Evolutionary conservation across 305 asterid genomes (phyloP).

Genomic region (Fraxinus platypoda): DNA sequence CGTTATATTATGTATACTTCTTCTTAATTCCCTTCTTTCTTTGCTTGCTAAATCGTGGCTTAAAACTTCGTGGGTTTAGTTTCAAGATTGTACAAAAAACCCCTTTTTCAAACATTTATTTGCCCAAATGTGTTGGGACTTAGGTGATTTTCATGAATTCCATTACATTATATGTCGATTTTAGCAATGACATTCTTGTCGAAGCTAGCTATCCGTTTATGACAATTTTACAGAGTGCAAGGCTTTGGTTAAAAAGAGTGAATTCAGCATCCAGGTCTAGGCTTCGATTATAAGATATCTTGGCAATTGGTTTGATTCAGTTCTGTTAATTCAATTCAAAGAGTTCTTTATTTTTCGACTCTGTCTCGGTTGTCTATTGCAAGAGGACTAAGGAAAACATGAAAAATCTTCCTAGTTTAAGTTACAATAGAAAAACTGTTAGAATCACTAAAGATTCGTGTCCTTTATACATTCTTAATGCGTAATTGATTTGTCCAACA

Average conservation of each 20-base stretch:
- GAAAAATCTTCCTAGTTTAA: not conserved
- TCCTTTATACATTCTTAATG: not conserved
- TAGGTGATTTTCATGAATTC: not conserved
- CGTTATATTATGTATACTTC: not conserved
- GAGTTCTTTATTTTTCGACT: not conserved
- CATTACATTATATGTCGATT: not conserved
- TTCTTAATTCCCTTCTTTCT: not conserved
- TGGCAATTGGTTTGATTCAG: not conserved
- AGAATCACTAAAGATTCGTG: not conserved
- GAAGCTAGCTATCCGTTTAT: not conserved
- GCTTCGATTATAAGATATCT: not conserved
- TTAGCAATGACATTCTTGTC: not conserved
- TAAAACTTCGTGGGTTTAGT: constrained; percentile 15
- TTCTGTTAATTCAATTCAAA: not conserved
- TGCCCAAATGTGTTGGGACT: not conserved
- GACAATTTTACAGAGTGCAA: not conserved
- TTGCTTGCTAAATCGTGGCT: not conserved
- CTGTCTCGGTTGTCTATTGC: not conserved
- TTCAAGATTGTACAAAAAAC: not conserved
- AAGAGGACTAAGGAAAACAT: not conserved
- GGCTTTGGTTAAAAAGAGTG: not conserved
- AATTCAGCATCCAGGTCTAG: not conserved
- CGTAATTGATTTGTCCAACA: not conserved
- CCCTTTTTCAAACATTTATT: not conserved
- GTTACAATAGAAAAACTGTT: not conserved